Conservation (phyloP, 495 filamentous ascomycete genomes). For the Endocarpon pusillum region DNA sequence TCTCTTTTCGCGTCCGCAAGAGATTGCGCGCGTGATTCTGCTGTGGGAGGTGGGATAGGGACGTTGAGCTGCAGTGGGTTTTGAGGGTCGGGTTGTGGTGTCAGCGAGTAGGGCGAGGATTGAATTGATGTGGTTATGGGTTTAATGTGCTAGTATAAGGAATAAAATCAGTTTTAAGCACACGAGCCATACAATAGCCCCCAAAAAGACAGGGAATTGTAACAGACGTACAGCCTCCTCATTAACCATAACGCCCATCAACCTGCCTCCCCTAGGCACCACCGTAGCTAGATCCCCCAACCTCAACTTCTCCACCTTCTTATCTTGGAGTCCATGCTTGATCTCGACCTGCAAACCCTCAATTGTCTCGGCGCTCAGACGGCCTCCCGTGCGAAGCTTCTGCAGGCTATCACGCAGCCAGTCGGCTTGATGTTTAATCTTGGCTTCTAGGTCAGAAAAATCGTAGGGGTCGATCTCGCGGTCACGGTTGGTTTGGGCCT, state of each 20-base stretch:
- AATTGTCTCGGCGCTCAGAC: conserved; percentile 50
- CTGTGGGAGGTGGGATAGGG: conserved; percentile 50
- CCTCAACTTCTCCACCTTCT: conserved; percentile 28
- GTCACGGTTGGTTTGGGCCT: conserved; percentile 12
- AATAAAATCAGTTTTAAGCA: no score
- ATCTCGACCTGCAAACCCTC: conserved; percentile 47
- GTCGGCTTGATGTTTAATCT: conserved; percentile 38
- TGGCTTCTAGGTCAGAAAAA: conserved; percentile 42
- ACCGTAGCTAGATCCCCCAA: conserved; percentile 63
- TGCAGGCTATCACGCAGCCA: conserved; percentile 45
- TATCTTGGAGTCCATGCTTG: conserved; percentile 15
- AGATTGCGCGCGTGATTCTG: conserved; percentile 37
- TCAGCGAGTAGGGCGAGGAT: conserved; percentile 48
- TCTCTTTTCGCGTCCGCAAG: conserved; percentile 40
- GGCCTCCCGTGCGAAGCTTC: conserved; percentile 45
- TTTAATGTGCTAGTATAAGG: conserved; percentile 56
- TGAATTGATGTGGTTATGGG: conserved; percentile 55
- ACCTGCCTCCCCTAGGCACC: conserved; percentile 51
- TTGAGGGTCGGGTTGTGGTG: conserved; percentile 50
- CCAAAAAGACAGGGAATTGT: background rate
- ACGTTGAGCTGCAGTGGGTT: conserved; percentile 57
- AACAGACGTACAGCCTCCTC: conserved; percentile 38
- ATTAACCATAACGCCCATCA: conserved; percentile 44
- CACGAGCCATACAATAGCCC: background rate
- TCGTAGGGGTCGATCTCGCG: conserved; percentile 41